A percentile compares a stretch with the other conserved stretches of the same genome.
These are phyloP conservation scores for Sistotremastrum niveocremeum DNA, from an alignment of 768 basidiomycete genomes.

Conservation along the genomic window DNA sequence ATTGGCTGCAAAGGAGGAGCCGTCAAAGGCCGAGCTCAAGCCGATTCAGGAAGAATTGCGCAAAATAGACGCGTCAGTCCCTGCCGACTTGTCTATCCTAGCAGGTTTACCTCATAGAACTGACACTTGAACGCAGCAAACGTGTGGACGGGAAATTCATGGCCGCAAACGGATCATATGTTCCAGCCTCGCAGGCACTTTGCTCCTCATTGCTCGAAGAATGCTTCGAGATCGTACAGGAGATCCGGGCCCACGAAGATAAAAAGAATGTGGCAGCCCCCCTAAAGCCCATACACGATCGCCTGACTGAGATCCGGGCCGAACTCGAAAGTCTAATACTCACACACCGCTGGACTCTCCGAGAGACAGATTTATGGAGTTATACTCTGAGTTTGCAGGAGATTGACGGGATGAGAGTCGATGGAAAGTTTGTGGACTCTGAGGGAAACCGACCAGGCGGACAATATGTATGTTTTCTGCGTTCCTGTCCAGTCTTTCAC, in stretches of 20 bases:
- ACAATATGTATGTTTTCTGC: constrained; percentile 63
- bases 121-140: constrained; percentile 33
- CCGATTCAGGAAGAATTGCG: constrained; percentile 84
- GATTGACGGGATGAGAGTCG: constrained; percentile 93
- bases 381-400: constrained; percentile 89
- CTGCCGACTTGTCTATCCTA: not conserved
- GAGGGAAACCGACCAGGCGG: constrained; percentile 87
- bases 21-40: constrained; percentile 78
- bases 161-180: constrained; percentile 68
- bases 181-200: constrained; percentile 84
- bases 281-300: constrained; percentile 86
- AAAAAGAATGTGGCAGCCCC: constrained; percentile 75
- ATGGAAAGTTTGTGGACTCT: constrained; percentile 92
- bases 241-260: constrained; percentile 88
- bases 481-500: constrained; percentile 1
- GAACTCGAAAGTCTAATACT: constrained; percentile 86
- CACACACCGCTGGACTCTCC: constrained; percentile 92
- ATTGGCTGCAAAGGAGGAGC: constrained; percentile 76
- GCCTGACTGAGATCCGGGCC: constrained; percentile 69
- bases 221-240: constrained; percentile 90
- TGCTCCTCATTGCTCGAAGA: constrained; percentile 90
- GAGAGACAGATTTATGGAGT: constrained; percentile 90
- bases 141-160: constrained; percentile 95
- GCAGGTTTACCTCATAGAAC: constrained; percentile 6
- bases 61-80: constrained; percentile 77